Evolutionary conservation across 805 yeast genomes (phyloP), one percentile per base, ranked within the genome.

Genomic region (Maudiozyma turicensis): DNA sequence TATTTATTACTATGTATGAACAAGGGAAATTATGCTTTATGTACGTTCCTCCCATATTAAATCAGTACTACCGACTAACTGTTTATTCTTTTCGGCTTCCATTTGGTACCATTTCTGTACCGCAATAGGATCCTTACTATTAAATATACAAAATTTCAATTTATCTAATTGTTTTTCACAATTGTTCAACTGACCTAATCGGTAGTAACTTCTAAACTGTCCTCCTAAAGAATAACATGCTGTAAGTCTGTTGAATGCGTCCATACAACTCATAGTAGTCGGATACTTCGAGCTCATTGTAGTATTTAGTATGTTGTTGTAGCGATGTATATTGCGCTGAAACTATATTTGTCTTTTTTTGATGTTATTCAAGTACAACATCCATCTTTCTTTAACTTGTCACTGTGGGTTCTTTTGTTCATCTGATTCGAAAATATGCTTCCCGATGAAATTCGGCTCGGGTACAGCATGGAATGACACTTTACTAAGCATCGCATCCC

Each of bases 181-280:
- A 52, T 78, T 71, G 46, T 82, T 80, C 58, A 87, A 74, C 41
- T 81, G 79, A 2, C 97, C 97, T 60, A 80, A 84, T 48, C 97
- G 72, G 63, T 90, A 91, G 59, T 85, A 84, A 66, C 84, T 77
- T 52, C 95, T 77, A 20, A 86, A 69, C 61, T 90, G 96, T 0
- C 97, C 97, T 3, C 96, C 97, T 3, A 90, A 61, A 0, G 97
- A 86, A 68, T 86, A 88, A 64, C 98, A 91, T 44, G 79, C 82
- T 43, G 89, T 75, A 26, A 90, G 71, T 60, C 88, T 95, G 65
- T 90, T 95, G 66, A 90, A 82, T 1, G 93, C 93, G 42, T 91
- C 87, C 48, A 82, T 72, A 60, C 91, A 84, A 46, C 78, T 75
- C 89, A 84, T 78, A n/a, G 74, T 72, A 6, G 71, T 62, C 58